phyloP scores from a whole-genome alignment of 1,284 basidiomycete species.

The Cutaneotrichosporon spelunceum region DNA sequence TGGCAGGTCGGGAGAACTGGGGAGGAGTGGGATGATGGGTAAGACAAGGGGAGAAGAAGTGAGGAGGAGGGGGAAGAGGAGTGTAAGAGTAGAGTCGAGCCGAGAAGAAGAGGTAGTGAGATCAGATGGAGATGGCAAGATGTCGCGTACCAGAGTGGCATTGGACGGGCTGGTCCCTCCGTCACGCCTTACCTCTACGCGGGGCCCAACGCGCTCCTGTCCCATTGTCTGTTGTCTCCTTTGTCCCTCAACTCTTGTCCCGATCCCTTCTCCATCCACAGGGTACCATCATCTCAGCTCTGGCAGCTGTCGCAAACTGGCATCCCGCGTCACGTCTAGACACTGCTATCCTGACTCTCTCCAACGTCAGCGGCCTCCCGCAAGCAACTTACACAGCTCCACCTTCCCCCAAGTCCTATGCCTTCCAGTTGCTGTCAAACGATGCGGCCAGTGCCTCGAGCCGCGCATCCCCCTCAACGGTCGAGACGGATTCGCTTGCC shows the following conservation, averaged over 20 bases:
- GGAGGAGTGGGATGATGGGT: background rate
- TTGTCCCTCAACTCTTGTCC: background rate
- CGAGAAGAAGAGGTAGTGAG: background rate
- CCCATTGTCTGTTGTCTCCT: background rate
- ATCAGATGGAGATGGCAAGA: too few species aligned
- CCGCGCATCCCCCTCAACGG: background rate
- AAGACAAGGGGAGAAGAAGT: too few species aligned
- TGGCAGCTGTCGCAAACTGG: too few species aligned
- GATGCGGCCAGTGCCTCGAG: background rate
- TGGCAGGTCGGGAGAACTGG: background rate
- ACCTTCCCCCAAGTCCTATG: background rate
- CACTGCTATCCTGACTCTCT: background rate
- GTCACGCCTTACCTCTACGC: background rate
- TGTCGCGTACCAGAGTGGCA: too few species aligned
- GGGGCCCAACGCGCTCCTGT: background rate
- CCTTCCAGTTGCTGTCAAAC: background rate
- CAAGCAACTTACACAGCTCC: background rate
- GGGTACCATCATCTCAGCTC: too few species aligned
- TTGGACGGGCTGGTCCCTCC: too few species aligned
- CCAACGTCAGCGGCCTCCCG: background rate
- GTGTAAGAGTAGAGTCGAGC: background rate
- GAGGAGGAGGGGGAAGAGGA: background rate
- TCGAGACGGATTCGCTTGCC: background rate
- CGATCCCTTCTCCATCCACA: too few species aligned
- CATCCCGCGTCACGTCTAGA: background rate